Conservation (phyloP, 2,329 filamentous ascomycete genomes). For the Lojkania enalia region DNA sequence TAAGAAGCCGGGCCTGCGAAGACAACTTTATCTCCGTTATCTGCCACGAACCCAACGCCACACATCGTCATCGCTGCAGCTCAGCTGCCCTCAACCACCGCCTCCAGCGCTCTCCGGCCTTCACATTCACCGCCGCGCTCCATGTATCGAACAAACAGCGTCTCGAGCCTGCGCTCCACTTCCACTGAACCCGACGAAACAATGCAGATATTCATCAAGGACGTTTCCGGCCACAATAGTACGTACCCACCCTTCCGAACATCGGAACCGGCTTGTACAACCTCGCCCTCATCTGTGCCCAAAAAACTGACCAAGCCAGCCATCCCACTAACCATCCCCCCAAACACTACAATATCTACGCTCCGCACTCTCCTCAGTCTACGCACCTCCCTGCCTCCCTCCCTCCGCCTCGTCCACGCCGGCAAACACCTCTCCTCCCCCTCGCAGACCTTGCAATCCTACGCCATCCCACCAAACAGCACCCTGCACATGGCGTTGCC, state of each 20-base stretch:
- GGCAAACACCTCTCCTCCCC: slow-evolving; percentile 58
- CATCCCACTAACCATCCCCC: slow-evolving; percentile 60
- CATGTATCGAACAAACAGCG: slow-evolving; percentile 44
- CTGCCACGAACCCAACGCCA: slow-evolving; percentile 6
- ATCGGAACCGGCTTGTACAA: slow-evolving; percentile 11
- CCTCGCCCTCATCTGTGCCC: slow-evolving; percentile 22
- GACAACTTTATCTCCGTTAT: slow-evolving; percentile 20
- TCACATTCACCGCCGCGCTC: slow-evolving; percentile 18
- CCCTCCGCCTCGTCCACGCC: slow-evolving; percentile 61
- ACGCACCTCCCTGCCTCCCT: slow-evolving; percentile 57
- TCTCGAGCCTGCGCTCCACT: slow-evolving; percentile 48
- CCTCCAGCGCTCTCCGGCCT: neutral
- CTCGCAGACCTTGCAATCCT: slow-evolving; percentile 49
- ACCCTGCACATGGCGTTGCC: slow-evolving; percentile 60
- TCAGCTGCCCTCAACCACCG: slow-evolving; percentile 9
- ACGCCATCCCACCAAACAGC: slow-evolving; percentile 54
- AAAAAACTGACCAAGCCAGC: slow-evolving; percentile 46
- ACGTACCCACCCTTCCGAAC: slow-evolving; percentile 33
- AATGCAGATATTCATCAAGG: slow-evolving; percentile 66
- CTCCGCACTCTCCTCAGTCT: slow-evolving; percentile 61
- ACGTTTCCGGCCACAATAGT: slow-evolving; percentile 59
- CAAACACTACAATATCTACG: slow-evolving; percentile 58
- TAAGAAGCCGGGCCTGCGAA: neutral
- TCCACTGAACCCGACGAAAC: slow-evolving; percentile 50
- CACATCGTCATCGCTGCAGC: slow-evolving; percentile 13